Evolutionary conservation across 1,139 yeast genomes (phyloP).

Genomic region (Hanseniaspora uvarum): DNA sequence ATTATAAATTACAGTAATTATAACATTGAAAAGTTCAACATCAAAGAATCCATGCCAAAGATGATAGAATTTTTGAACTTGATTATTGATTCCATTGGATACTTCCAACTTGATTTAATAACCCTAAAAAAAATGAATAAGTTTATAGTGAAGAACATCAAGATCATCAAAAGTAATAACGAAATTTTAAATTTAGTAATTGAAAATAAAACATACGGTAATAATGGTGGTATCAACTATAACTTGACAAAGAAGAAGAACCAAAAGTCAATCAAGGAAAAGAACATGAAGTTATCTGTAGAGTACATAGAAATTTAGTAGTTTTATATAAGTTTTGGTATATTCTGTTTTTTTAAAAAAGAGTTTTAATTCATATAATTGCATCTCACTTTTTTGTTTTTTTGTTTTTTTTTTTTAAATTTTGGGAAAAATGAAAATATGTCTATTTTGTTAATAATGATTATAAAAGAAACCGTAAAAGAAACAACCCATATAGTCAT

Average conservation of each 20-base stretch:
- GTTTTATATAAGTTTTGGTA: neutral
- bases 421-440: neutral
- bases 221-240: conserved; percentile 17
- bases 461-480: neutral
- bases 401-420: neutral
- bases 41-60: conserved; percentile 22
- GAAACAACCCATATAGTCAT: neutral
- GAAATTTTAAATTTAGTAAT: conserved; percentile 29
- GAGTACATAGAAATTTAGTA: conserved; percentile 11
- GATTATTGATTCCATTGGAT: conserved; percentile 31
- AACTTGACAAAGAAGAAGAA: conserved; percentile 16
- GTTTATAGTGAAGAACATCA: conserved; percentile 27
- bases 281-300: conserved; percentile 9
- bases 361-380: neutral
- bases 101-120: conserved; percentile 28
- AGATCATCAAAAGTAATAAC: conserved; percentile 27
- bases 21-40: conserved; percentile 19
- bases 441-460: neutral
- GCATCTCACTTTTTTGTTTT: neutral
- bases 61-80: conserved; percentile 29
- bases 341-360: neutral
- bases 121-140: conserved; percentile 24
- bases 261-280: conserved; percentile 8
- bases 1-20: conserved; percentile 22
- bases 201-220: conserved; percentile 21